Evolutionary conservation across 257 asterid genomes (phyloP).

Genomic region (Striga asiatica): DNA sequence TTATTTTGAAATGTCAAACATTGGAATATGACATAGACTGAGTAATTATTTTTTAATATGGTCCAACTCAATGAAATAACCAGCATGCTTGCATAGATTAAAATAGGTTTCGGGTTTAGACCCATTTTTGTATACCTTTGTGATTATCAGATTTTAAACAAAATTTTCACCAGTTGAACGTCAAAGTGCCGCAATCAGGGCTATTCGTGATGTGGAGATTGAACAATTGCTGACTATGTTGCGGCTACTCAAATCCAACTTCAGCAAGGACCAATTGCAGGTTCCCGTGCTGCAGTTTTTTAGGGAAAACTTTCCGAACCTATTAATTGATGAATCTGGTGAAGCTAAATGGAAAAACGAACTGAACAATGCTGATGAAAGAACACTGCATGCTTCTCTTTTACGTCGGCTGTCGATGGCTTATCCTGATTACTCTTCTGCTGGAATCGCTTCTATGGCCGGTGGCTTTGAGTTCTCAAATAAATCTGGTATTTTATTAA

Average conservation of each 20-base stretch:
- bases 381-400: conserved; percentile 49
- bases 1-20: too few species aligned
- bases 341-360: conserved; percentile 50
- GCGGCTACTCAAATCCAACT: conserved; percentile 45
- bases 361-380: conserved; percentile 38
- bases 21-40: too few species aligned
- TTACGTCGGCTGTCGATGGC: conserved; percentile 49
- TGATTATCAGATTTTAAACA: background rate
- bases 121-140: background rate
- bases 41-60: background rate
- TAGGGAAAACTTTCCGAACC: conserved; percentile 53
- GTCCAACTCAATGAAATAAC: background rate
- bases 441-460: conserved; percentile 49
- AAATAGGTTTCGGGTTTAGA: background rate
- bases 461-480: conserved; percentile 66
- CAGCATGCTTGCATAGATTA: background rate
- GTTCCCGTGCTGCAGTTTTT: conserved; percentile 59
- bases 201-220: conserved; percentile 70
- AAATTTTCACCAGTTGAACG: conserved; percentile 49
- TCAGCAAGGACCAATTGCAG: conserved; percentile 48
- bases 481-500: conserved; percentile 44
- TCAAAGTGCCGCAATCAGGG: conserved; percentile 70
- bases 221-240: conserved; percentile 51
- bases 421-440: conserved; percentile 51
- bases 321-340: conserved; percentile 33